phyloP scores from a whole-genome alignment of 2,329 filamentous ascomycete species.

The Fusarium sp. region DNA sequence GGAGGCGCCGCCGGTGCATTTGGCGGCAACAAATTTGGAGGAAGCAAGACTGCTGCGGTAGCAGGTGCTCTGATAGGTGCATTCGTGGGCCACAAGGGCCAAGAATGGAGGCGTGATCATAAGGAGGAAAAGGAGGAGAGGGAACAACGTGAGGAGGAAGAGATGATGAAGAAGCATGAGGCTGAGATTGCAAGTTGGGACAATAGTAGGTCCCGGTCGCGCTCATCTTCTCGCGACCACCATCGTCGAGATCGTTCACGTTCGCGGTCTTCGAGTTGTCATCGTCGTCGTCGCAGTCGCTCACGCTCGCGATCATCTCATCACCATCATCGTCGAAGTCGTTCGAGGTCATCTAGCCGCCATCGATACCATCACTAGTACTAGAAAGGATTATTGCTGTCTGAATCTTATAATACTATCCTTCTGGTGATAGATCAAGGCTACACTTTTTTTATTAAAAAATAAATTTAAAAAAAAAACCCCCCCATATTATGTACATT shows the following conservation, averaged over 20 bases:
- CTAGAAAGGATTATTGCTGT: too few species aligned
- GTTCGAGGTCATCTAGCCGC: not conserved
- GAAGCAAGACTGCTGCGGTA: not conserved
- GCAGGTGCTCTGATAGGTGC: slow-evolving; percentile 2
- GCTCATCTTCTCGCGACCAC: not conserved
- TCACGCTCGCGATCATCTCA: not conserved
- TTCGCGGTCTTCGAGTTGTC: not conserved
- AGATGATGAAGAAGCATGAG: not conserved
- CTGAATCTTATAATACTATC: not conserved
- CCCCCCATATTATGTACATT: too few species aligned
- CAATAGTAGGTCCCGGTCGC: not conserved
- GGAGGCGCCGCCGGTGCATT: slow-evolving; percentile 4
- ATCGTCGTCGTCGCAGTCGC: not conserved
- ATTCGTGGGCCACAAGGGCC: not conserved
- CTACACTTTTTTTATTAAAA: too few species aligned
- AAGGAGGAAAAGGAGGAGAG: slow-evolving; percentile 2
- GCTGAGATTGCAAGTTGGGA: not conserved
- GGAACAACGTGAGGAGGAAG: not conserved
- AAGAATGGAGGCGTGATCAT: not conserved
- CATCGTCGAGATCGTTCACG: not conserved
- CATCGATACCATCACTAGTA: not conserved
- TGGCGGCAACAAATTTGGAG: not conserved
- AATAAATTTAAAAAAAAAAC: too few species aligned
- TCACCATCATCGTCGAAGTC: not conserved
- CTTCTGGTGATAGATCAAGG: too few species aligned